A percentile compares a stretch with the other conserved stretches of the same genome.
Evolutionary conservation across 768 basidiomycete species (phyloP).

Genomic region (Leccinum variicolor): DNA sequence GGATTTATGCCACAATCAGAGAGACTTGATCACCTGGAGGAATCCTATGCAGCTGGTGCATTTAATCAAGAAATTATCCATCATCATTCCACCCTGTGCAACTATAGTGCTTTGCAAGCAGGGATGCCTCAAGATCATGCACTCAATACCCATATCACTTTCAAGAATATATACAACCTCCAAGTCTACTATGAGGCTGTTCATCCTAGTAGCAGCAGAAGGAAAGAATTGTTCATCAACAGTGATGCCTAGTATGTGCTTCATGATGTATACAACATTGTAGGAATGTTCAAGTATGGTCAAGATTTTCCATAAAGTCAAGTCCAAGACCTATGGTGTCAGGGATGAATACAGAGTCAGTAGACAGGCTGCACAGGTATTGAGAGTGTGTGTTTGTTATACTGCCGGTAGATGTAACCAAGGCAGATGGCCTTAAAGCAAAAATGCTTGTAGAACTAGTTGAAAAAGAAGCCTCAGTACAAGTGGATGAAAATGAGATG

Average conservation of each 20-base stretch:
- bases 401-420: too few relatives aligned
- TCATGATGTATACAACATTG: not conserved
- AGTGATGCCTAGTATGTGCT: slow-evolving; percentile 10
- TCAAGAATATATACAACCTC: slow-evolving; percentile 17
- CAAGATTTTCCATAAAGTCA: not conserved
- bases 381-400: too few relatives aligned
- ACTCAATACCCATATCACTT: slow-evolving; percentile 5
- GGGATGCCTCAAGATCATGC: slow-evolving; percentile 9
- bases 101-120: slow-evolving; percentile 11
- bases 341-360: slow-evolving; percentile 4
- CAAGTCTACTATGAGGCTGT: slow-evolving; percentile 13
- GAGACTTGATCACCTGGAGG: not conserved
- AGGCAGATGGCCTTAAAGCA: too few relatives aligned
- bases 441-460: too few relatives aligned
- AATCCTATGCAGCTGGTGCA: not conserved
- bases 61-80: not conserved
- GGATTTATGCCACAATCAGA: not conserved
- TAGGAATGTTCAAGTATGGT: not conserved
- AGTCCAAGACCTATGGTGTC: not conserved
- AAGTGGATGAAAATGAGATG: too few relatives aligned
- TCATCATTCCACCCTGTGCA: not conserved
- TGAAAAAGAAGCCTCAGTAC: too few relatives aligned
- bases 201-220: slow-evolving; percentile 2
- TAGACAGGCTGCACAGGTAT: slow-evolving; percentile 5
- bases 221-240: not conserved